Evolutionary conservation across 2,329 filamentous ascomycete species (phyloP).

Genomic region (Aspergillus ochraceus): DNA sequence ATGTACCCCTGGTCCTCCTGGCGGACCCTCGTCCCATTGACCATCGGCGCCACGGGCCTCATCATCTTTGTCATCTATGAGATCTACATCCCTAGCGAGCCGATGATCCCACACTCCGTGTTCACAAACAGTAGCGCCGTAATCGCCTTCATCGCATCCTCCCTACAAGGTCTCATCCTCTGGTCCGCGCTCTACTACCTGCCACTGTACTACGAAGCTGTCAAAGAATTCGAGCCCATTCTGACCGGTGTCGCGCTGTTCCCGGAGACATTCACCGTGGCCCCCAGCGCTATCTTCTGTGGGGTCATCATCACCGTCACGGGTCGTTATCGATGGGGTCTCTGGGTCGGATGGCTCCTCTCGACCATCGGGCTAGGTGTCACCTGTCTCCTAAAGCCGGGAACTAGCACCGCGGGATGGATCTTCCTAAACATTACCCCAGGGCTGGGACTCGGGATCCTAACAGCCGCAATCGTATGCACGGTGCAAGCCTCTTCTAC

Average conservation of each 20-base stretch:
- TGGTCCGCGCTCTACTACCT: slow-evolving; percentile 57
- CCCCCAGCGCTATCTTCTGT: slow-evolving; percentile 57
- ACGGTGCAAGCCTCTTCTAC: slow-evolving; percentile 61
- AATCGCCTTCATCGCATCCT: slow-evolving; percentile 34
- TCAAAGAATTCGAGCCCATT: slow-evolving; percentile 54
- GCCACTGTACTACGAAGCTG: slow-evolving; percentile 43
- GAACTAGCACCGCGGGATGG: slow-evolving; percentile 55
- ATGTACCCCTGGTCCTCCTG: slow-evolving; percentile 66
- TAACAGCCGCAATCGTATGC: slow-evolving; percentile 62
- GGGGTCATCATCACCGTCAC: slow-evolving; percentile 49
- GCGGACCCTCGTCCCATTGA: slow-evolving; percentile 61
- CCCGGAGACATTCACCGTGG: slow-evolving; percentile 62
- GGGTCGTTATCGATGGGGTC: slow-evolving; percentile 59
- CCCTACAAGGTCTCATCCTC: slow-evolving; percentile 39
- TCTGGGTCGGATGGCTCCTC: slow-evolving; percentile 60
- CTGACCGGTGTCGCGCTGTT: slow-evolving; percentile 59
- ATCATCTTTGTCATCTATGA: slow-evolving; percentile 24
- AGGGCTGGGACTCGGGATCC: slow-evolving; percentile 61
- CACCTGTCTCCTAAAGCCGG: slow-evolving; percentile 18
- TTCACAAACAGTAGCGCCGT: slow-evolving; percentile 44
- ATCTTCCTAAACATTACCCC: slow-evolving; percentile 59
- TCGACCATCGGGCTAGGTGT: slow-evolving; percentile 59
- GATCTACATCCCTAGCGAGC: slow-evolving; percentile 1
- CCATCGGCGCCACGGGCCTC: slow-evolving; percentile 54
- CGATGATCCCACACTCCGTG: slow-evolving; percentile 43